A percentile compares a stretch with the other conserved stretches of the same genome.
phyloP scores from a whole-genome alignment of 2,329 filamentous ascomycete genomes.

The Diplocarpon mali region DNA sequence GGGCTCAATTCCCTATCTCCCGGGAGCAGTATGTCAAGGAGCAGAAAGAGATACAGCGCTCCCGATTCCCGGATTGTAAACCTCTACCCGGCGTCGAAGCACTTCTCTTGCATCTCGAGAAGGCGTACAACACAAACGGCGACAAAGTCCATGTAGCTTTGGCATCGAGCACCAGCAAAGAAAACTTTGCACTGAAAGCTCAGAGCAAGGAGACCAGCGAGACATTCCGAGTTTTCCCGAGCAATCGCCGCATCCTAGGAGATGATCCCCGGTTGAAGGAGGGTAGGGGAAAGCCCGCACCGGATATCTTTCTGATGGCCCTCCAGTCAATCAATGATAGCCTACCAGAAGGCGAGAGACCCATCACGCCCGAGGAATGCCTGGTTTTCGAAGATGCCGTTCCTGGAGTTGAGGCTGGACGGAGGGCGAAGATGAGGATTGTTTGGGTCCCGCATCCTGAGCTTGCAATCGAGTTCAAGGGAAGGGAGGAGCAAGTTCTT shows the following conservation, averaged over 20 bases:
- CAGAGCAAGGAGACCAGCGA: constrained; percentile 38
- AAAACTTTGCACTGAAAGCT: constrained; percentile 28
- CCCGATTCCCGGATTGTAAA: constrained; percentile 57
- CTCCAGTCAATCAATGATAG: constrained; percentile 72
- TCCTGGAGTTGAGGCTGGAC: constrained; percentile 78
- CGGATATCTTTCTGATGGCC: constrained; percentile 89
- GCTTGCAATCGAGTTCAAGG: constrained; percentile 62
- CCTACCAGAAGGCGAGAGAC: constrained; percentile 47
- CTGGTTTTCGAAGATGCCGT: constrained; percentile 93
- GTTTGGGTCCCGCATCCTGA: constrained; percentile 81
- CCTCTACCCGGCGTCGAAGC: constrained; percentile 67
- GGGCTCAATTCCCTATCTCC: constrained; percentile 73
- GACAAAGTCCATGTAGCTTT: constrained; percentile 63
- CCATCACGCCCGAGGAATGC: constrained; percentile 73
- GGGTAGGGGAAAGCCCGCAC: constrained; percentile 80
- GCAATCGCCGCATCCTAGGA: constrained; percentile 61
- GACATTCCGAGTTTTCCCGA: constrained; percentile 53
- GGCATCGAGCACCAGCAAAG: constrained; percentile 54
- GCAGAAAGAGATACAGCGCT: constrained; percentile 52
- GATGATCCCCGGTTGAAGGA: constrained; percentile 67
- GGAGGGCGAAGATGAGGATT: constrained; percentile 87
- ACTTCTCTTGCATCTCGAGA: constrained; percentile 48
- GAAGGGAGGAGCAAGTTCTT: constrained; percentile 67
- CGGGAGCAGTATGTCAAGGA: constrained; percentile 51
- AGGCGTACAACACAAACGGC: constrained; percentile 15